Base-by-base conservation (phyloP, 345 rosid genomes). In the Bretschneidera sinensis region DNA sequence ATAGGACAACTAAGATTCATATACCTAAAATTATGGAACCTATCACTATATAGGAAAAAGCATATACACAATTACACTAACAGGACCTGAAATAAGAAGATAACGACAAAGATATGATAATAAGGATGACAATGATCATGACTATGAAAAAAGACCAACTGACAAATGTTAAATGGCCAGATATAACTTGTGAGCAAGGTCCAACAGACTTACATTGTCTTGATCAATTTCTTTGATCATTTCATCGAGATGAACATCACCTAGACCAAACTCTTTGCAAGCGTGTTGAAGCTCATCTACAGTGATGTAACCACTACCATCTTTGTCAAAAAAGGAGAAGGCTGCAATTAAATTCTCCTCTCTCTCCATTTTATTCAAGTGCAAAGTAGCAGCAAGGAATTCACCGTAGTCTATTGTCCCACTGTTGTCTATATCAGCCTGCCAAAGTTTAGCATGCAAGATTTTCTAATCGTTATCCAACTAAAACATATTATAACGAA, bases 371-470 rank as follows among this genome's bases (percentile, higher is more conserved):
- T 89, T 92, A 69, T 89, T 92, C 17, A 89, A 43, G 73, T 92
- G 98, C 74, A 92, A 70, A 7, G 97, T 92, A 31, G 98, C 98
- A 56, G 98, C 98, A 17, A 92, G 83, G 62, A 92, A 92, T 51
- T 92, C 97, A 17, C 92, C 95, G 23, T 92, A 92, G 71, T 89
- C 97, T 62, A 92, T 84, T 15, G 97, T 78, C 59, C 98, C 98
- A 7, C 75, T 89, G 57, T 85, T 87, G 75, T 92, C 98, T 4
- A 89, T 81, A 82, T 92, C 98, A 34, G 98, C 97, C 98, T 92
- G 86, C 60, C 65, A 72, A 62, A 47, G 9, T 54, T 53, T 17
- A 53, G 51, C 61, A 58, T 9, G 50, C 33, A 39, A 64, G 18
- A 62, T 17, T 5, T 18, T 47, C 31, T 10, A n/a, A 48, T 5